Conservation (phyloP, 257 asterid genomes). For the Jasminum sambac region DNA sequence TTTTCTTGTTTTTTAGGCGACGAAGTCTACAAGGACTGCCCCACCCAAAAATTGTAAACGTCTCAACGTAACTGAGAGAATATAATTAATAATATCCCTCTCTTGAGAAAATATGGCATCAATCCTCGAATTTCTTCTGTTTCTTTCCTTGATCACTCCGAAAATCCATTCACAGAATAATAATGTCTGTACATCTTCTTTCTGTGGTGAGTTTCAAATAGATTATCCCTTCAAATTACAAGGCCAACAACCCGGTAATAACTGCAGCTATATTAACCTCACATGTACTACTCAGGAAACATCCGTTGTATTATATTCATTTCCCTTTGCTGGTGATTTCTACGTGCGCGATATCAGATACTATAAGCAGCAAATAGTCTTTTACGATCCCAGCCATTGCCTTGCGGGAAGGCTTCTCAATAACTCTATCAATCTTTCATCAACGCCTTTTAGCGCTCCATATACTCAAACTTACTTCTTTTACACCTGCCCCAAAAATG, state of each 20-base stretch:
- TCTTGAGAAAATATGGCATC: neutral
- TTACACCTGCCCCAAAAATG: constrained; percentile 19
- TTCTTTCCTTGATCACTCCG: constrained; percentile 5
- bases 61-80: no score
- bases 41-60: no score
- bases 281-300: constrained; percentile 3
- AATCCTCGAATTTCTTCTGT: neutral
- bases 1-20: constrained; percentile 26
- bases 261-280: constrained; percentile 30
- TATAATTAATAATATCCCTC: neutral
- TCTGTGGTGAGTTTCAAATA: constrained; percentile 19
- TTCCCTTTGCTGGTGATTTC: constrained; percentile 25
- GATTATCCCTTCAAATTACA: constrained; percentile 28
- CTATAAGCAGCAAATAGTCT: neutral
- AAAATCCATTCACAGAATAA: neutral
- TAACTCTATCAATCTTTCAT: constrained; percentile 22
- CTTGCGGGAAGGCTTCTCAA: constrained; percentile 23
- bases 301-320: constrained; percentile 8
- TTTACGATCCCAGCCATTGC: constrained; percentile 31
- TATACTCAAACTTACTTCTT: constrained; percentile 7
- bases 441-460: constrained; percentile 20
- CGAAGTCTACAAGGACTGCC: no score
- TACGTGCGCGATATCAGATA: constrained; percentile 24
- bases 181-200: constrained; percentile 16
- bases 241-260: neutral